A percentile compares a stretch with the other conserved stretches of the same genome.
Conservation (phyloP, 2,329 filamentous ascomycete species). For the Orbilia quercus region DNA sequence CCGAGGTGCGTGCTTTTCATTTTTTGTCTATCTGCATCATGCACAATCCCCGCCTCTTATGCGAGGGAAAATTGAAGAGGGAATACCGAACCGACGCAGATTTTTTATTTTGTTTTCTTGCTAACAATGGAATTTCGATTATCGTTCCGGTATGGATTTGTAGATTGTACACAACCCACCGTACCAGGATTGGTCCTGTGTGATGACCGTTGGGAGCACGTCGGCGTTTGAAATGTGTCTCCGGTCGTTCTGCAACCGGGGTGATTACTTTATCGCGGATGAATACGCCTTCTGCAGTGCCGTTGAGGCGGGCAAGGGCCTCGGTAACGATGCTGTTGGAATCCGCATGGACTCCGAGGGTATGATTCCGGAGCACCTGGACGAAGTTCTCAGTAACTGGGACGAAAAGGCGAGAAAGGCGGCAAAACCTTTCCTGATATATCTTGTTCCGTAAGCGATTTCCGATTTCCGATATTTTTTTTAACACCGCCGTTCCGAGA, state of each 20-base stretch:
- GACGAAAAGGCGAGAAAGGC: conserved; percentile 69
- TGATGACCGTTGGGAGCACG: conserved; percentile 86
- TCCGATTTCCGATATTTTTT: conserved; percentile 57
- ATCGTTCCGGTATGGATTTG: background rate
- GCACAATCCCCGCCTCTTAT: conserved; percentile 7
- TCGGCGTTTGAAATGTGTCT: conserved; percentile 84
- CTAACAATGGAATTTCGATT: conserved; percentile 22
- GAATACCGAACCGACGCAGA: background rate
- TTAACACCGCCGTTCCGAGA: background rate
- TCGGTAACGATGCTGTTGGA: conserved; percentile 72
- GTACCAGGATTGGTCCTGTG: conserved; percentile 89
- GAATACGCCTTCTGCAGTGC: conserved; percentile 89
- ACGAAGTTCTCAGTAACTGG: conserved; percentile 74
- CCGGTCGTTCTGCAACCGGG: conserved; percentile 80
- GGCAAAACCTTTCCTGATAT: conserved; percentile 75
- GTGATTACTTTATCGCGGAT: conserved; percentile 84
- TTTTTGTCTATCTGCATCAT: conserved; percentile 18
- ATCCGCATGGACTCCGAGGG: conserved; percentile 76
- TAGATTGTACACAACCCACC: conserved; percentile 82
- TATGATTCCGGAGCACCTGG: conserved; percentile 72
- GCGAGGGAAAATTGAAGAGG: conserved; percentile 17
- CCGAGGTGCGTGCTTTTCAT: conserved; percentile 75
- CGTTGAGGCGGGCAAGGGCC: conserved; percentile 73
- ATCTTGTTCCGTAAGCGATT: conserved; percentile 70
- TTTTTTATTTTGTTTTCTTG: no score